Evolutionary conservation across 257 asterid genomes (phyloP).

Genomic region (Schizonepeta tenuifolia): DNA sequence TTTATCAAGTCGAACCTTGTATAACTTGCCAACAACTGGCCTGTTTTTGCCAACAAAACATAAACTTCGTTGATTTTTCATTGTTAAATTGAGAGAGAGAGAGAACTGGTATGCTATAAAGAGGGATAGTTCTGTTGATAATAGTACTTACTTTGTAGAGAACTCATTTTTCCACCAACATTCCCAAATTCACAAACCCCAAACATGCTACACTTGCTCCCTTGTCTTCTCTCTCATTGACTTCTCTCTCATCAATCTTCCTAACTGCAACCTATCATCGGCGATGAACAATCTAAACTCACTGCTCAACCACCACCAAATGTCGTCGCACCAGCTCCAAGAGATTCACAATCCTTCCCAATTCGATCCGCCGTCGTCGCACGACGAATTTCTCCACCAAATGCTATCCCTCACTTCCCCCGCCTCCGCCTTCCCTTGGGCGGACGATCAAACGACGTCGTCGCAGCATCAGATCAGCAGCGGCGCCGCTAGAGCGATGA

Average conservation of each 20-base stretch:
- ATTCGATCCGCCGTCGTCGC: constrained; percentile 60
- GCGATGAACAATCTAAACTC: constrained; percentile 50
- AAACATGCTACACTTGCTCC: constrained; percentile 38
- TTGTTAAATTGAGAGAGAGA: too few species aligned
- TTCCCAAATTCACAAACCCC: constrained; percentile 32
- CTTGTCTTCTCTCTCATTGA: constrained; percentile 6
- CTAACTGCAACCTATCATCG: too few species aligned
- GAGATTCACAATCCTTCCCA: constrained; percentile 48
- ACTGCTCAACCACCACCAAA: constrained; percentile 51
- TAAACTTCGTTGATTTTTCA: too few species aligned
- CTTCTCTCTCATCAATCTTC: neutral
- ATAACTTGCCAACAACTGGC: too few species aligned
- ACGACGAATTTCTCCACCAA: constrained; percentile 83
- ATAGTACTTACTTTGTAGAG: neutral
- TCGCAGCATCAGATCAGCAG: constrained; percentile 62
- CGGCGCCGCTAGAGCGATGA: constrained; percentile 56
- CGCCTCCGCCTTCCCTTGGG: constrained; percentile 42
- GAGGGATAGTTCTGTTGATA: too few species aligned
- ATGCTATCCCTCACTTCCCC: constrained; percentile 63
- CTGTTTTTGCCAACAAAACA: too few species aligned
- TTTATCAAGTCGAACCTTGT: too few species aligned
- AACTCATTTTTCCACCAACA: constrained; percentile 35
- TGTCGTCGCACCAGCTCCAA: constrained; percentile 48
- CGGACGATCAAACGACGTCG: constrained; percentile 36
- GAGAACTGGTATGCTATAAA: too few species aligned